A percentile compares a stretch with the other conserved stretches of the same genome.
Conservation (phyloP, 345 rosid genomes). For the Toxicodendron radicans region DNA sequence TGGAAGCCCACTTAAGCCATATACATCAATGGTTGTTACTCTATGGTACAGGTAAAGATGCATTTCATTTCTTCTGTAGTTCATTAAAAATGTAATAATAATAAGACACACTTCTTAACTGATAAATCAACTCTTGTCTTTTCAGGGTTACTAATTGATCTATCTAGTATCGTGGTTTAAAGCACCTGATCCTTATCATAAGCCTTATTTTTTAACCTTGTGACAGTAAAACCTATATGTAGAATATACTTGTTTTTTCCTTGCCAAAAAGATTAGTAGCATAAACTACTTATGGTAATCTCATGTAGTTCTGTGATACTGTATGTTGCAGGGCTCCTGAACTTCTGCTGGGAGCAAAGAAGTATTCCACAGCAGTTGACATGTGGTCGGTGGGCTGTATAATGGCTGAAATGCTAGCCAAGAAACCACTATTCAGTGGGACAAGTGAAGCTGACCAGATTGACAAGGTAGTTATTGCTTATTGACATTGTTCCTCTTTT, state of each 20-base stretch:
- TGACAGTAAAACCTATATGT: background rate
- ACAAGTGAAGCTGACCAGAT: slow-evolving; percentile 71
- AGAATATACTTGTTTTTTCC: background rate
- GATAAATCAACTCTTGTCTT: background rate
- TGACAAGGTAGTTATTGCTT: slow-evolving; percentile 45
- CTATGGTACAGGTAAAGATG: slow-evolving; percentile 77
- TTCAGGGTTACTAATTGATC: background rate
- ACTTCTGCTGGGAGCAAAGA: slow-evolving; percentile 72
- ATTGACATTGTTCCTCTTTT: background rate
- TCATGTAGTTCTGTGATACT: slow-evolving; percentile 8
- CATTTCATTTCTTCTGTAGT: background rate
- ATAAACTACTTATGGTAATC: background rate
- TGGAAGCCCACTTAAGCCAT: slow-evolving; percentile 83
- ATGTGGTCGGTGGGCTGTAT: slow-evolving; percentile 97
- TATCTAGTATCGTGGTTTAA: background rate
- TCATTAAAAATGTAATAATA: background rate
- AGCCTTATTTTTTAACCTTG: background rate
- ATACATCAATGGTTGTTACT: slow-evolving; percentile 75
- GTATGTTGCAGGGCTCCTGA: slow-evolving; percentile 73
- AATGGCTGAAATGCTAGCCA: slow-evolving; percentile 83
- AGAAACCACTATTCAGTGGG: slow-evolving; percentile 72
- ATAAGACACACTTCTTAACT: background rate
- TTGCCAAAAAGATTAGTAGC: background rate
- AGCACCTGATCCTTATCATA: background rate
- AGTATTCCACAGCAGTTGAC: slow-evolving; percentile 83